Conservation (phyloP, 371 early-diverging fungal genomes). For the Circinella umbellata region DNA sequence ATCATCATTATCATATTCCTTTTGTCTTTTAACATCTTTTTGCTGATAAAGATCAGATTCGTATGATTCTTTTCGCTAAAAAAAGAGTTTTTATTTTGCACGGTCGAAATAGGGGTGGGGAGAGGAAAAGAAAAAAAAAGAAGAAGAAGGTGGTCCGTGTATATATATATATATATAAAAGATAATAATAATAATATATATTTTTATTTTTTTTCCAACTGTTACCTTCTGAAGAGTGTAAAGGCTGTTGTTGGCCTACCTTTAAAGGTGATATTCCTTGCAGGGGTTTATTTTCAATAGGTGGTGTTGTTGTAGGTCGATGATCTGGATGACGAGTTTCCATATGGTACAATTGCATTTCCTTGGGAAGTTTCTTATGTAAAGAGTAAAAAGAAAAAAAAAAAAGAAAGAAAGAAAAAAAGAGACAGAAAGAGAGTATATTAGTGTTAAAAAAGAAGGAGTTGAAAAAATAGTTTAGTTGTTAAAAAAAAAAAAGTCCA, state of each 20-base stretch:
- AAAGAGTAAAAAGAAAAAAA: background rate
- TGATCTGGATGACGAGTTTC: background rate
- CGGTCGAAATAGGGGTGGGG: no score
- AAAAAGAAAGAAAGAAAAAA: no score
- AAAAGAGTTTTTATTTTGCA: background rate
- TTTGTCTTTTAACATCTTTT: slow-evolving; percentile 4
- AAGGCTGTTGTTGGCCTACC: slow-evolving; percentile 8
- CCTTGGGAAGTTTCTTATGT: background rate
- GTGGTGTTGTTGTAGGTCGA: background rate
- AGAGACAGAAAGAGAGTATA: no score
- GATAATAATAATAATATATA: no score
- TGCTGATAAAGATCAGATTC: slow-evolving; percentile 14
- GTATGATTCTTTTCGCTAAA: slow-evolving; percentile 14
- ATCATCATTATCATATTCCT: background rate
- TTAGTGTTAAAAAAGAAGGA: background rate
- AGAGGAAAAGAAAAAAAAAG: background rate
- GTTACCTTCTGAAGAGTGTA: slow-evolving; percentile 1
- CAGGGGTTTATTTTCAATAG: background rate
- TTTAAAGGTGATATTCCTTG: slow-evolving; percentile 6
- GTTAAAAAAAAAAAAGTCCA: background rate
- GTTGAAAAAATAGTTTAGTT: background rate
- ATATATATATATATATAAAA: no score
- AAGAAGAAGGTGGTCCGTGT: background rate
- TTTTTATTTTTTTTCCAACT: background rate
- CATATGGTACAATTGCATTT: slow-evolving; percentile 4